phyloP scores from a whole-genome alignment of 164 flowering plant genomes.

The Sedum album region DNA sequence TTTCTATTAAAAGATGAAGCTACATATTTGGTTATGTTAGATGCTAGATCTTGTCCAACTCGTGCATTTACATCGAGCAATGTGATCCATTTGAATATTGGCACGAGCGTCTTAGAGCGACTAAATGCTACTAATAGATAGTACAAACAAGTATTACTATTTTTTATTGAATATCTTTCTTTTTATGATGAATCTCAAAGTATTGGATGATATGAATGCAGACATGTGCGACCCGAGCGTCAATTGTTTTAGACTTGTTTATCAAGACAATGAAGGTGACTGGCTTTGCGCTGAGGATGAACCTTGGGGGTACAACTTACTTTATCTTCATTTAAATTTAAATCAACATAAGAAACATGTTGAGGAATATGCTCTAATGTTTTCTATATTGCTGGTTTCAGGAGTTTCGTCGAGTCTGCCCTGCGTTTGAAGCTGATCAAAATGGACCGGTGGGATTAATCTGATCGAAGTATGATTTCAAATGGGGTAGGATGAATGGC shows the following conservation, averaged over 20 bases:
- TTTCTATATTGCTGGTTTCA: not conserved
- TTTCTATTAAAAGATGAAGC: no score
- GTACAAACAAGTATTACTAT: not conserved
- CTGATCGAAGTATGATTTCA: not conserved
- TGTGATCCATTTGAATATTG: not conserved
- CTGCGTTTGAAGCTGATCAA: not conserved
- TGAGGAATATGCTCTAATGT: no score
- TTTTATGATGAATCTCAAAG: not conserved
- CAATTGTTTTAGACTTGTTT: conserved; percentile 24
- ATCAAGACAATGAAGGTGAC: conserved; percentile 59
- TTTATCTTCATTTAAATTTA: no score
- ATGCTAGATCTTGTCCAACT: not conserved
- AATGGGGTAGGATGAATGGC: not conserved
- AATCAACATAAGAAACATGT: no score
- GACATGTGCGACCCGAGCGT: not conserved
- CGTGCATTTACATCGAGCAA: not conserved
- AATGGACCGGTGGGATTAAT: not conserved
- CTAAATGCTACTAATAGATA: not conserved
- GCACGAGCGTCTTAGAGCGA: not conserved
- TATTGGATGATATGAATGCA: not conserved
- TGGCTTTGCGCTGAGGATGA: conserved; percentile 62
- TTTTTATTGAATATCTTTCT: not conserved
- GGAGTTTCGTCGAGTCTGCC: not conserved
- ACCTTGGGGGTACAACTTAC: conserved; percentile 51
- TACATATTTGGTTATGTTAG: not conserved